These are phyloP conservation scores for Sarcodon aspratus DNA, from an alignment of 768 basidiomycete genomes.

Conservation along the genomic window DNA sequence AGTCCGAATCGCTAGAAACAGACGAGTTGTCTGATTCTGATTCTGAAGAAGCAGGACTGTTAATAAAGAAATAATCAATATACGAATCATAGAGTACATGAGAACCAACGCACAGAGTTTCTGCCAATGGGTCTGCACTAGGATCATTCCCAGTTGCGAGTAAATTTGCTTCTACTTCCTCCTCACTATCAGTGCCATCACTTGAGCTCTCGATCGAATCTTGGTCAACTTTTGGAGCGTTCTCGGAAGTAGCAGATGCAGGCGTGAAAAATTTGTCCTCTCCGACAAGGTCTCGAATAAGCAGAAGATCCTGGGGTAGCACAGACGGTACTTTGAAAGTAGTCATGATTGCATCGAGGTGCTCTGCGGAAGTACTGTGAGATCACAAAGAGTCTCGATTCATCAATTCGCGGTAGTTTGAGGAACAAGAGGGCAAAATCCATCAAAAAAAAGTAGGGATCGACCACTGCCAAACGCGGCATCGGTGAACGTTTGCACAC, in stretches of 20 bases:
- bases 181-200: constrained; percentile 47
- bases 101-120: not conserved
- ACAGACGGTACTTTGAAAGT: constrained; percentile 48
- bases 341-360: too few relatives aligned
- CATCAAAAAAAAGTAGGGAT: too few relatives aligned
- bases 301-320: constrained; percentile 62
- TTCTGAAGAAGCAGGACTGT: constrained; percentile 17
- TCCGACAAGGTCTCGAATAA: constrained; percentile 60
- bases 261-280: constrained; percentile 5
- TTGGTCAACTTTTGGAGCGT: constrained; percentile 17
- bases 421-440: too few relatives aligned
- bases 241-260: constrained; percentile 1
- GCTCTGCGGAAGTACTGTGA: too few relatives aligned
- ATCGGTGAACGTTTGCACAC: too few relatives aligned
- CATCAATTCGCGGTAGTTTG: too few relatives aligned
- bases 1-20: constrained; percentile 17
- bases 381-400: too few relatives aligned
- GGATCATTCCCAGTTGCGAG: constrained; percentile 24
- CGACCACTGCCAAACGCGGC: too few relatives aligned
- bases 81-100: not conserved
- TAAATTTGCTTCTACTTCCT: constrained; percentile 62
- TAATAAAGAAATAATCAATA: not conserved
- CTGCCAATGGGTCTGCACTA: not conserved
- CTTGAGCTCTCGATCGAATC: constrained; percentile 43
- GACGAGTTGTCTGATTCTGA: constrained; percentile 22